Evolutionary conservation across 805 yeast species (phyloP), one percentile per base, ranked within the genome.

Genomic region (Candida endomychidarum): DNA sequence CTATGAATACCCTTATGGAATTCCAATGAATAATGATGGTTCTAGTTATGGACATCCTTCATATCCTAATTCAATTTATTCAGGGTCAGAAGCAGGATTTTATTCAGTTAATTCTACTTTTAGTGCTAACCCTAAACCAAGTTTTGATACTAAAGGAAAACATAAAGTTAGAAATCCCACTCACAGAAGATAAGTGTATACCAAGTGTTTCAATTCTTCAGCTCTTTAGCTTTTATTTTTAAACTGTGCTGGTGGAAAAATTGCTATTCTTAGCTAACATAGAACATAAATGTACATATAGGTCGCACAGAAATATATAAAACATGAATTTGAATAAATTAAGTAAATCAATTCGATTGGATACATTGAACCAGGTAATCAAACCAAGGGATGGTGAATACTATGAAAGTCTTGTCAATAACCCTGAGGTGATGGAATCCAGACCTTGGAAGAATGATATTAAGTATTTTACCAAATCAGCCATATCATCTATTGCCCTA

Each of bases 401-500:
- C 30, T 40, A 38, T 30, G 38, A 37, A 8, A 28, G 22, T 12
- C 17, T 38, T 6, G 17, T 25, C 2, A 33, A 34, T 10, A 42
- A 41, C 26, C 31, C 33, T 2, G 28, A 28, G 10, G 23, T 41
- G 8, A 38, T 42, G 45, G 41, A 45, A 10, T 35, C 42, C 8
- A 41, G 72, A 39, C 84, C 85, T 4, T 81, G 86, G 88, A 64
- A 61, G 29, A 54, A 54, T 9, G 75, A 83, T 49, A 74, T 80
- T 1, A 70, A 75, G 33, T 83, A 79, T 52, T 86, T 86, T 57
- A 72, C 70, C 35, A 73, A 73, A 8, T 82, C 75, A 5, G 74
- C 77, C 45, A 72, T 89, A 1, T 84, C 95, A 2, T 70, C 86
- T 1, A 57, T 85, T 21, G 95, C 96, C 0, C 57, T 85, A 31